Evolutionary conservation across 2,329 filamentous ascomycete species (phyloP), one percentile per base, ranked within the genome.

Genomic region (Trichophyton mentagrophytes): DNA sequence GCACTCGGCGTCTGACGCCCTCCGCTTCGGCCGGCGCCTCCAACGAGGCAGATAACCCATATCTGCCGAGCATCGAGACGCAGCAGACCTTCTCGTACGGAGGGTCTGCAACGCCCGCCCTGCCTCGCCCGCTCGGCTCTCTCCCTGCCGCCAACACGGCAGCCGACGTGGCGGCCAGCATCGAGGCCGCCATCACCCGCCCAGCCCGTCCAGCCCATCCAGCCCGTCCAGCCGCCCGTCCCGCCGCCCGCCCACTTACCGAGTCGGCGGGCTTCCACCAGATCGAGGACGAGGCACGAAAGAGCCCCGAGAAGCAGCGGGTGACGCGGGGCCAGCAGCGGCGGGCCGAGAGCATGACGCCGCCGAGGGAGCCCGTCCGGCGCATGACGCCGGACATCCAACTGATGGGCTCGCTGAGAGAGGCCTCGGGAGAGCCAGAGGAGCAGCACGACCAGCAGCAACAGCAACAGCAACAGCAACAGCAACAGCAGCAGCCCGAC

Each of bases 21-120:
- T 11, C 55, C 1, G 44, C 53, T 46, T 22, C 60, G 1, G 9
- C 57, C 53, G 33, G 30, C 20, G 20, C 38, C 40, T 27, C 55
- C 22, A 38, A 59, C 15, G 17, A 58, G 49, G 64, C 65, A 38
- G 66, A 64, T 56, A 73, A 69, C 63, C 68, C 69, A 47, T 63
- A 61, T 58, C 65, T 76, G 38, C 74, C 74, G 5, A 68, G 70
- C 57, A 66, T 76, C 56, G 71, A 73, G 46, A 71, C 70, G 25
- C 71, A 72, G 59, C 70, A 71, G 53, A 75, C 74, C 1, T 76
- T 72, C 61, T 72, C 72, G 13, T 76, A 76, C 67, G 74, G 27
- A 7, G 27, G 74, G 30, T 71, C 73, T 6, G 69, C 69, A 22
- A 70, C 70, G 11, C 68, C 72, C 15, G 65, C 69, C 25, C 65